Evolutionary conservation across 129 eudicot genomes (phyloP), one percentile per base, ranked within the genome.

Genomic region (Flaveria sonorensis): DNA sequence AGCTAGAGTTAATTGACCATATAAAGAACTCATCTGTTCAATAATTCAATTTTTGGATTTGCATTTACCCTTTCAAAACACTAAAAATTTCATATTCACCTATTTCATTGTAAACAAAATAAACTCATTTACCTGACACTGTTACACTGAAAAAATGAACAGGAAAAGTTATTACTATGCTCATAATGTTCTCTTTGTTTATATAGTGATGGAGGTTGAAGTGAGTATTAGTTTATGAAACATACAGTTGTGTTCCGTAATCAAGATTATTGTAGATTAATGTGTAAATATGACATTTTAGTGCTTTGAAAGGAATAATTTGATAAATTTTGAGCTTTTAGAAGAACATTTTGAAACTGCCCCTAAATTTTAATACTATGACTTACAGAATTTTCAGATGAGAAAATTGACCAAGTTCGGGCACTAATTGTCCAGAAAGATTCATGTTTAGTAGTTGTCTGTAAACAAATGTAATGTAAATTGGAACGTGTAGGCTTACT

Each of bases 321-420:
- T 56, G 16, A 59, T 59, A 32, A 59, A 59, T 59, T 59, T 59
- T 60, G 66, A 60, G n/a, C 3, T 60, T 60, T 21, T 57, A 57
- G 39, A 23, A 23, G n/a, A 36, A 24, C 26, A 60, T 11, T n/a
- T 23, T 3, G 16, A 62, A 26, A 26, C 7, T 62, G 42, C 19
- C 66, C 18, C 11, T 23, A 24, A 24, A 13, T 60, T 48, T 47
- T 10, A 26, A 23, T 39, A 36, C 64, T 47, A 77, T 24, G 46
- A 85, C 97, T 88, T 86, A 93, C 98, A 93, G 74, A 76, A 86
- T 93, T 71, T 7, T 67, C 39, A 93, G 76, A 61, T 81, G 85
- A 84, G 91, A 76, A 71, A 93, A 83, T 46, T 80, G 92, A 40
- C 98, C 98, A 59, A 93, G 89, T 74, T 88, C 97, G 7, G 98